Evolutionary conservation across 305 asterid genomes (phyloP).

Genomic region (Nicotiana rustica): DNA sequence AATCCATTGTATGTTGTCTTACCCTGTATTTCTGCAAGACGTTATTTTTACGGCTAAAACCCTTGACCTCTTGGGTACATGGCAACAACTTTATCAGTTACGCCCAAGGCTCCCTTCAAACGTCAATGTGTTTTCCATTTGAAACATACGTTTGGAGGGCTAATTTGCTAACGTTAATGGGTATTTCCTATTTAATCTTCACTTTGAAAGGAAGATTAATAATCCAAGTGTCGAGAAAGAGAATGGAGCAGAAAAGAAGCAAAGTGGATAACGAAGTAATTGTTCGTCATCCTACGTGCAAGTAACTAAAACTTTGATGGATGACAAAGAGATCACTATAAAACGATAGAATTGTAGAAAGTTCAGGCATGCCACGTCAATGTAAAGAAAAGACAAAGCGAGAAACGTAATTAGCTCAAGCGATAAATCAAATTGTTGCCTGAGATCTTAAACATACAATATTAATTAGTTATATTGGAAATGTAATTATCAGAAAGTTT

Average conservation of each 20-base stretch:
- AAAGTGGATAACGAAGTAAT: background rate
- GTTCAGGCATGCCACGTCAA: background rate
- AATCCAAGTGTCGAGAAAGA: background rate
- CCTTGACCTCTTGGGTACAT: no score
- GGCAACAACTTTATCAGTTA: no score
- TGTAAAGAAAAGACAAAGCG: background rate
- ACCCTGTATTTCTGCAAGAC: no score
- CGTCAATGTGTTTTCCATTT: no score
- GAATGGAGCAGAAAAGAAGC: background rate
- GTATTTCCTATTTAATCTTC: background rate
- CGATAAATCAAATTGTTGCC: background rate
- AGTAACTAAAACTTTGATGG: background rate
- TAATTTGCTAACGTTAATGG: no score
- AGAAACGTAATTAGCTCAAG: background rate
- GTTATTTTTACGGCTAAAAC: no score
- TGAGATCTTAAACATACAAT: background rate
- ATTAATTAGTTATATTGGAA: background rate
- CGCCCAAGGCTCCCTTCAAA: no score
- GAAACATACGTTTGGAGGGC: no score
- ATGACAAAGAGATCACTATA: background rate
- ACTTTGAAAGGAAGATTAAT: background rate
- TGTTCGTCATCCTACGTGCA: background rate
- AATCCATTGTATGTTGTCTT: no score
- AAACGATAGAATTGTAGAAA: background rate
- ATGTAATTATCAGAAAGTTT: background rate